A percentile compares a stretch with the other conserved stretches of the same genome.
Conservation (phyloP, 2,329 filamentous ascomycete species). For the Neopestalotiopsis sp. region DNA sequence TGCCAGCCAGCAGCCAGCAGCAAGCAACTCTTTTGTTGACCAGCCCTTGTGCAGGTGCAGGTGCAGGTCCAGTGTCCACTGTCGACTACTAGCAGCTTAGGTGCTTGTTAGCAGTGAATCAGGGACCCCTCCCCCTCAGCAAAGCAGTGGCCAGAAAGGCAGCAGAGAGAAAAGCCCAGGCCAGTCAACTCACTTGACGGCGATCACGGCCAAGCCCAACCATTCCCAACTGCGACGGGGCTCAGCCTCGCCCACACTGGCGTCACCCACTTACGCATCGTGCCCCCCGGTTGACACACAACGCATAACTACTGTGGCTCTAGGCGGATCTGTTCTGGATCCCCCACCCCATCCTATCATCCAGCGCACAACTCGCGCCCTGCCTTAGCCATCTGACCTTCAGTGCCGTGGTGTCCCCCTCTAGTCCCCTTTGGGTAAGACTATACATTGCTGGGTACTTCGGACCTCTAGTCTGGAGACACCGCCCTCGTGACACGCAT, state of each 20-base stretch:
- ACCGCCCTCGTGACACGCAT: slow-evolving; percentile 36
- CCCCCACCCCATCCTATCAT: slow-evolving; percentile 5
- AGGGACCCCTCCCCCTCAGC: neutral
- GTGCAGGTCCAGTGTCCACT: neutral
- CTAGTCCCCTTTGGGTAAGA: neutral
- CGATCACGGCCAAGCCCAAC: slow-evolving; percentile 21
- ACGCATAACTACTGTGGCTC: slow-evolving; percentile 24
- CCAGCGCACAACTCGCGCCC: slow-evolving; percentile 11
- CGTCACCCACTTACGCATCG: slow-evolving; percentile 35
- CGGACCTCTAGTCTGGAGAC: slow-evolving; percentile 27
- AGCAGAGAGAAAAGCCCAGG: neutral
- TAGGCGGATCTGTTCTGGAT: slow-evolving; percentile 6
- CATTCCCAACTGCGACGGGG: slow-evolving; percentile 23
- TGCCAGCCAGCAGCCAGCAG: neutral
- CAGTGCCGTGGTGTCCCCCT: neutral
- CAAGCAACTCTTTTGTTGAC: too few relatives aligned
- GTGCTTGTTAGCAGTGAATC: too few relatives aligned
- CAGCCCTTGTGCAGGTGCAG: neutral
- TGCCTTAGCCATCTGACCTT: slow-evolving; percentile 18
- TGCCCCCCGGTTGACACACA: slow-evolving; percentile 26
- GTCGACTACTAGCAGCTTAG: too few relatives aligned
- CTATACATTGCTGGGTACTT: slow-evolving; percentile 21
- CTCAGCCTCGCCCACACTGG: slow-evolving; percentile 39
- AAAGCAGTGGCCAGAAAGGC: neutral
- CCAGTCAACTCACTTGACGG: slow-evolving; percentile 18